Base-by-base conservation (phyloP, 1,284 basidiomycete species). In the Moesziomyces antarcticus region DNA sequence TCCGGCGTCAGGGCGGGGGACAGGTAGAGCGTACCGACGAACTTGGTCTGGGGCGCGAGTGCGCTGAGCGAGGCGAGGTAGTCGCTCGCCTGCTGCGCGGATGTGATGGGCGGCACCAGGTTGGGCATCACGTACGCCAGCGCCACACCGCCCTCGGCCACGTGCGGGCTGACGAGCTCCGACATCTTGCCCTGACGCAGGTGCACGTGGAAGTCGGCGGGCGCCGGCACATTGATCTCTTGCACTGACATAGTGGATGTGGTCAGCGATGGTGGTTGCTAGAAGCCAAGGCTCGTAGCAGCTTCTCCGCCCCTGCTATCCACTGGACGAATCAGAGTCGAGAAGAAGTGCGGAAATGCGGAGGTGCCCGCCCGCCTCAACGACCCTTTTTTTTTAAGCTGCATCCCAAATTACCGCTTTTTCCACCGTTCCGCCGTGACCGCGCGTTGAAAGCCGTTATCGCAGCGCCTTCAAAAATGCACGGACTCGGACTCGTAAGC, bases 71-170 rank as follows among this genome's bases (percentile, higher is more conserved):
- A 86, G 6, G 88, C 86, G 80, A 91, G 90, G 87, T 99, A 99
- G 50, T 88, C 87, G 45, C 96, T 80, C 1, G 94, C 94, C 77
- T 91, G 89, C 30, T 91, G 90, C 3, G 93, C 92, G 9, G 88
- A 92, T 1, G 92, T 94, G 79, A 99, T 89, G 2, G 97, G 97
- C 25, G 97, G 97, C 56, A 90, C 90, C 45, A 97, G 89, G 85
- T 99, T 99, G 65, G 97, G 97, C 97, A 99, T 99, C 50, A 99
- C 94, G 86, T 98, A 99, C 75, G 92, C 97, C 44, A 96, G 88
- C 61, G 88, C 86, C 80, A 99, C 93, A 1, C 97, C 97, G 50
- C 97, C 97, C 81, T 90, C 86, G 25, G 89, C 87, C 55, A 99
- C 92, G 87, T 98, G 95, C 44, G 94, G 93, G 5, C 92, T 91